These are phyloP conservation scores for Boletus rubescentipes DNA, from an alignment of 768 basidiomycete genomes.

Conservation along the genomic window DNA sequence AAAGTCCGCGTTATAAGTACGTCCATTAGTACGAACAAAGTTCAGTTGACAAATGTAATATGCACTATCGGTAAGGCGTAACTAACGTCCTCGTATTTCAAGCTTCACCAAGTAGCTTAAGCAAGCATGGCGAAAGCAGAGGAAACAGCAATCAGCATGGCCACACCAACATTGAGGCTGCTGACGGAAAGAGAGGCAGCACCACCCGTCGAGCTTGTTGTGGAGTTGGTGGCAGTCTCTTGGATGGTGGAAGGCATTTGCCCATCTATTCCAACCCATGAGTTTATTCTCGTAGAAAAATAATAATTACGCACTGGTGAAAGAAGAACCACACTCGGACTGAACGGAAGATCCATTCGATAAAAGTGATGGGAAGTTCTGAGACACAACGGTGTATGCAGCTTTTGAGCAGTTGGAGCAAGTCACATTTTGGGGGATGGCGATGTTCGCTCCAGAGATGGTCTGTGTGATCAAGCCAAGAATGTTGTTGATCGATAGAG, in stretches of 20 bases:
- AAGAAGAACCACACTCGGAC: slow-evolving; percentile 47
- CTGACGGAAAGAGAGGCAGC: slow-evolving; percentile 21
- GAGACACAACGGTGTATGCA: slow-evolving; percentile 43
- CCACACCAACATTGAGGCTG: slow-evolving; percentile 25
- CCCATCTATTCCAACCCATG: slow-evolving; percentile 26
- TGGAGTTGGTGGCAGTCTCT: slow-evolving; percentile 24
- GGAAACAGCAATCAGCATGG: slow-evolving; percentile 33
- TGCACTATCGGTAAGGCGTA: background rate
- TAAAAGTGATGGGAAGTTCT: slow-evolving; percentile 37
- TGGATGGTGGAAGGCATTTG: slow-evolving; percentile 29
- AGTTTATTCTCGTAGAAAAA: background rate
- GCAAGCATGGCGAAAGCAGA: slow-evolving; percentile 37
- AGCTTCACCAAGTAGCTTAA: slow-evolving; percentile 15
- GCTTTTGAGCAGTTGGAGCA: slow-evolving; percentile 58
- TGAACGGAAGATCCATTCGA: slow-evolving; percentile 30
- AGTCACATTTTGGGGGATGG: slow-evolving; percentile 38
- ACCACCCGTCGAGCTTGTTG: slow-evolving; percentile 18
- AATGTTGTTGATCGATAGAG: slow-evolving; percentile 22
- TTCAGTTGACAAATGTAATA: background rate
- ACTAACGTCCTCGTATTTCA: background rate
- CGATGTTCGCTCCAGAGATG: slow-evolving; percentile 3
- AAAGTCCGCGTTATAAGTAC: background rate
- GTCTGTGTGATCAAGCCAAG: slow-evolving; percentile 8
- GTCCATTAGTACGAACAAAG: slow-evolving; percentile 5
- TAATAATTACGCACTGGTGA: slow-evolving; percentile 45